These are phyloP conservation scores for Pyrenula massariospora DNA, from an alignment of 495 filamentous ascomycete species.

Conservation along the genomic window DNA sequence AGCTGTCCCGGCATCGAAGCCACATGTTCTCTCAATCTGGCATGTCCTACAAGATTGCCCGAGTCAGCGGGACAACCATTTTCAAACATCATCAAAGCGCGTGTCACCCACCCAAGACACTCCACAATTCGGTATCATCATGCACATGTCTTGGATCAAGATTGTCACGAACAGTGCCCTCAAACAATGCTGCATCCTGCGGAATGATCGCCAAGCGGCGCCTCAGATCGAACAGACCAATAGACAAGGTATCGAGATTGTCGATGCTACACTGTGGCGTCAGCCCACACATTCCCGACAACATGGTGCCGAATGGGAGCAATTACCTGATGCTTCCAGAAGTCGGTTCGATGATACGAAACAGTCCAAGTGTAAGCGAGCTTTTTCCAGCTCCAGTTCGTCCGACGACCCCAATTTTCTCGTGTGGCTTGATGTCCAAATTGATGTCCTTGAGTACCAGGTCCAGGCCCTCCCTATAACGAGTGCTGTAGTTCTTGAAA, in stretches of 20 bases:
- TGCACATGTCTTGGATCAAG: constrained; percentile 91
- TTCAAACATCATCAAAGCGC: constrained; percentile 10
- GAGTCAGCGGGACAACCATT: neutral
- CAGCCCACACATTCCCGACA: constrained; percentile 7
- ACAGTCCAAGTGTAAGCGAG: constrained; percentile 83
- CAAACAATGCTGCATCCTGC: constrained; percentile 94
- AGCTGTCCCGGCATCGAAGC: constrained; percentile 78
- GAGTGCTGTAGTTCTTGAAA: constrained; percentile 86
- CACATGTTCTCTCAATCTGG: constrained; percentile 85
- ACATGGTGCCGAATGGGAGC: neutral
- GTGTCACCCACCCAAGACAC: constrained; percentile 65
- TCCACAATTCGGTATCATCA: constrained; percentile 97
- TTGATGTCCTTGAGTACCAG: constrained; percentile 87
- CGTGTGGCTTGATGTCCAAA: constrained; percentile 82
- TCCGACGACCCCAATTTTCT: constrained; percentile 97
- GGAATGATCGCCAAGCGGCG: constrained; percentile 94
- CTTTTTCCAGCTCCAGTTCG: constrained; percentile 96
- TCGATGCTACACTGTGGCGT: constrained; percentile 50
- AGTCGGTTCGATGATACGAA: constrained; percentile 86
- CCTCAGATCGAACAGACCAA: constrained; percentile 81
- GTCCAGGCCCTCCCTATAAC: constrained; percentile 81
- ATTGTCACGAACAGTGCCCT: constrained; percentile 92
- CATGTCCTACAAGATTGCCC: constrained; percentile 55
- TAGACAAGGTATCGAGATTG: constrained; percentile 73
- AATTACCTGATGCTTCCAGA: constrained; percentile 54